Evolutionary conservation across 805 yeast species (phyloP).

Genomic region (Scheffersomyces ergatensis): DNA sequence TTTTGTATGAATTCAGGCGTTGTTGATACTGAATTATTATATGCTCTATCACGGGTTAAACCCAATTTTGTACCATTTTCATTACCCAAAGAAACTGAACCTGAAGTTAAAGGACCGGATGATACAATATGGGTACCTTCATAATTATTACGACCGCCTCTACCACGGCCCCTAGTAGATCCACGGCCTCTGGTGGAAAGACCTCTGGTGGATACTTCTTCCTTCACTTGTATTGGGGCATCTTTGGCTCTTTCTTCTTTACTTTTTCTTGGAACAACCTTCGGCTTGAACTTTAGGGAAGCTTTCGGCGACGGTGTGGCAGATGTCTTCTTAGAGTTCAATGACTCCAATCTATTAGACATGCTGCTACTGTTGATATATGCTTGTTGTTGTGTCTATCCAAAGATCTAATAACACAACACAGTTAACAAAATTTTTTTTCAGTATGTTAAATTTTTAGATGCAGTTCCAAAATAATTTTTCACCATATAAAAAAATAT

Average conservation of each 20-base stretch:
- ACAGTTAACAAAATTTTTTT: neutral
- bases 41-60: constrained; percentile 29
- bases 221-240: constrained; percentile 53
- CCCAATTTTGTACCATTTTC: constrained; percentile 22
- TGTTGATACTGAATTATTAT: constrained; percentile 25
- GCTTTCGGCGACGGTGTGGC: constrained; percentile 39
- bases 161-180: constrained; percentile 26
- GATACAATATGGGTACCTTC: constrained; percentile 63
- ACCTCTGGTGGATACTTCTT: constrained; percentile 19
- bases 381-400: too few relatives aligned
- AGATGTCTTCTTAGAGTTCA: constrained; percentile 28
- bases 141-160: constrained; percentile 36
- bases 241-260: constrained; percentile 81
- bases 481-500: constrained; percentile 6
- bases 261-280: constrained; percentile 78
- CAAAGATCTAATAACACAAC: too few relatives aligned
- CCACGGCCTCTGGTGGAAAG: constrained; percentile 27
- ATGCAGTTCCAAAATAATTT: constrained; percentile 1
- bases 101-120: constrained; percentile 72
- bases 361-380: too few relatives aligned
- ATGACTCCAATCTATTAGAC: constrained; percentile 43
- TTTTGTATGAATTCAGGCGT: constrained; percentile 41
- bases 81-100: constrained; percentile 48
- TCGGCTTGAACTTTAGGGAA: constrained; percentile 77
- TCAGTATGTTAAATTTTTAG: neutral